phyloP scores from a whole-genome alignment of 2,329 filamentous ascomycete genomes.

The Chrysoporthe cubensis region DNA sequence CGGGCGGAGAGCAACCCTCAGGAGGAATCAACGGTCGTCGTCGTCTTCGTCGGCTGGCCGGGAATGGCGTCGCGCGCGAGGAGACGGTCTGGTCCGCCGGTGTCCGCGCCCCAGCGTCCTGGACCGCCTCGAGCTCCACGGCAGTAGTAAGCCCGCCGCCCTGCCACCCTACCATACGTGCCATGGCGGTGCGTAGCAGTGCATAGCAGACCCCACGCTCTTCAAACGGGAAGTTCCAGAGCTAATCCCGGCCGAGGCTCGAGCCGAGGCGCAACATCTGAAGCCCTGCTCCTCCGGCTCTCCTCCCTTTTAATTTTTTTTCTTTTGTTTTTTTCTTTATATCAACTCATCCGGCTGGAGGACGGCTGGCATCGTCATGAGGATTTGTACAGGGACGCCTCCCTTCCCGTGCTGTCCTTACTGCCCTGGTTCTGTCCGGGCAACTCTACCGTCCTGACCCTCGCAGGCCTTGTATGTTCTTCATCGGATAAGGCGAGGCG shows the following conservation, averaged over 20 bases:
- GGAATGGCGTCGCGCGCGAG: too few relatives aligned
- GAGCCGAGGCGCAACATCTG: conserved; percentile 9
- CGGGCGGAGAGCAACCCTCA: too few relatives aligned
- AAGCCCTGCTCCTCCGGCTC: background rate
- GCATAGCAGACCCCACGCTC: background rate
- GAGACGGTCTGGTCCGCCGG: background rate
- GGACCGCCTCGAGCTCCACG: background rate
- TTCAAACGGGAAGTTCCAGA: conserved; percentile 4
- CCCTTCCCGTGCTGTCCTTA: too few relatives aligned
- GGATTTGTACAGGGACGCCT: too few relatives aligned
- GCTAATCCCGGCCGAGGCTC: background rate
- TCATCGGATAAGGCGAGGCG: background rate
- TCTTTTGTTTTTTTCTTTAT: too few relatives aligned
- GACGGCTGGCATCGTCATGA: background rate
- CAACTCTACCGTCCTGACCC: too few relatives aligned
- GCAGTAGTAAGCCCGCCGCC: background rate
- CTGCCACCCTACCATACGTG: background rate
- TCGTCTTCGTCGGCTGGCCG: too few relatives aligned
- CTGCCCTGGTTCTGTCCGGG: background rate
- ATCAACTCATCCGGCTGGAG: too few relatives aligned
- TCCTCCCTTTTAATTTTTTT: background rate
- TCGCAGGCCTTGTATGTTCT: background rate
- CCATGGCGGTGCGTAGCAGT: background rate
- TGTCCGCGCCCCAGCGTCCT: background rate
- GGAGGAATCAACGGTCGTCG: too few relatives aligned